Evolutionary conservation across 73 alveolate species (phyloP).

Genomic region (Symbiodinium natans): DNA sequence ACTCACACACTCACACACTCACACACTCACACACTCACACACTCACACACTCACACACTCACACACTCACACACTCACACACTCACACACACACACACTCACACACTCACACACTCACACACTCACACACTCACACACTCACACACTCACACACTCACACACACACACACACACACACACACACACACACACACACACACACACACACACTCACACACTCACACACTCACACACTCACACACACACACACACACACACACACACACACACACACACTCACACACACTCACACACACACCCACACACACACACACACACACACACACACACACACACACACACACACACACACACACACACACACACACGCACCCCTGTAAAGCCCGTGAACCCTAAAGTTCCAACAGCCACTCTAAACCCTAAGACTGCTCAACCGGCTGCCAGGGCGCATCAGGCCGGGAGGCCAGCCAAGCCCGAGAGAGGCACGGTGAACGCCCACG

Average conservation of each 20-base stretch:
- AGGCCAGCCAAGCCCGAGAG: background rate
- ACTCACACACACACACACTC: background rate
- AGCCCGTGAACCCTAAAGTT: background rate
- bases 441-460: background rate
- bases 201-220: background rate
- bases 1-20: slow-evolving; percentile 28
- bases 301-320: slow-evolving; percentile 35
- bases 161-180: background rate
- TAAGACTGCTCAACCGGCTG: background rate
- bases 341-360: background rate
- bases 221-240: background rate
- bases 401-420: background rate
- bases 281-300: slow-evolving; percentile 27
- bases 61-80: slow-evolving; percentile 36
- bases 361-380: background rate
- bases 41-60: slow-evolving; percentile 29
- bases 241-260: background rate
- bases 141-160: background rate
- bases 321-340: slow-evolving; percentile 42
- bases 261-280: background rate
- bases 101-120: background rate
- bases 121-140: background rate
- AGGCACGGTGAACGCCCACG: background rate
- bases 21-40: slow-evolving; percentile 21
- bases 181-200: background rate